Percentiles rank a stretch among this genome's conserved stretches.
These are phyloP conservation scores for Scedosporium dehoogii DNA, from an alignment of 2,329 filamentous ascomycete genomes.

Conservation along the genomic window DNA sequence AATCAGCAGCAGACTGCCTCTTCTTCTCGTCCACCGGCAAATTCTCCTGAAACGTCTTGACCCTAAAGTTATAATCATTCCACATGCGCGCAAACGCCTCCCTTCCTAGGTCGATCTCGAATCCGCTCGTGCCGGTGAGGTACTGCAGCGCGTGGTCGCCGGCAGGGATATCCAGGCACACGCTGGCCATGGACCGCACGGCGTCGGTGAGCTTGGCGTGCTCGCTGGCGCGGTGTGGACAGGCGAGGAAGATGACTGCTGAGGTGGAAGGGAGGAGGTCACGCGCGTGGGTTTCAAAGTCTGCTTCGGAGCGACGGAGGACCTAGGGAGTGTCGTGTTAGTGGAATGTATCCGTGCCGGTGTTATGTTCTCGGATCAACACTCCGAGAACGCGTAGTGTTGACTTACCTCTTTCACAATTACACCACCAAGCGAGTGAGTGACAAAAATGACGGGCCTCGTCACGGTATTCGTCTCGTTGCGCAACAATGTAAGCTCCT, in stretches of 20 bases:
- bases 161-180: constrained; percentile 13
- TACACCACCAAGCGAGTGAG: constrained; percentile 20
- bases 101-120: constrained; percentile 14
- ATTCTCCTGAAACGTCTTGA: constrained; percentile 21
- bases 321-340: constrained; percentile 11
- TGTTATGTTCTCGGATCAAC: background rate
- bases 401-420: constrained; percentile 20
- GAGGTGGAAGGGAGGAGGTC: constrained; percentile 17
- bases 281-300: constrained; percentile 14
- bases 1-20: background rate
- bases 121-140: constrained; percentile 16
- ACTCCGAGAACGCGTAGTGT: background rate
- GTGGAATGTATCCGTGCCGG: too few relatives aligned
- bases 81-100: constrained; percentile 18
- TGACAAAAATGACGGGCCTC: constrained; percentile 18
- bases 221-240: constrained; percentile 19
- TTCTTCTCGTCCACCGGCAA: background rate
- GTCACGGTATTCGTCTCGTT: constrained; percentile 8
- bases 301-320: constrained; percentile 17
- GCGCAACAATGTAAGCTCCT: constrained; percentile 15
- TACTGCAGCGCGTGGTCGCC: constrained; percentile 15
- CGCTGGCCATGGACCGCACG: constrained; percentile 18
- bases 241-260: constrained; percentile 18
- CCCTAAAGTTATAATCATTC: constrained; percentile 22
- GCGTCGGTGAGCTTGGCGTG: constrained; percentile 17